Base-by-base conservation (phyloP, 1,284 basidiomycete species). In the Apiotrichum sp. region DNA sequence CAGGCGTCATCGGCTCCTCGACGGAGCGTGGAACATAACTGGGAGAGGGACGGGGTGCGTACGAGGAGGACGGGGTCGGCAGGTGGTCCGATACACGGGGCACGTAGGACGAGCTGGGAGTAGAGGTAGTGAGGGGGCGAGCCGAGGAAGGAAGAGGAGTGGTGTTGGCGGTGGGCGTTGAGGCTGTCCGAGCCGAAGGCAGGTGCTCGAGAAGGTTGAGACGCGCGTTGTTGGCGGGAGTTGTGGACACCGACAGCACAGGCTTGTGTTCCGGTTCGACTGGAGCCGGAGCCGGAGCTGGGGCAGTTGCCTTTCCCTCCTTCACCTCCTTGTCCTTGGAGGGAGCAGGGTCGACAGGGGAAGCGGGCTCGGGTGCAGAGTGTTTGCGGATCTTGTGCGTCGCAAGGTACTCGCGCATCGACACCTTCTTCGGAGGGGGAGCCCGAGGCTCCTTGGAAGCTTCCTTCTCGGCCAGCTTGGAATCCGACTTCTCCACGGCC, bases 361-460 rank as follows among this genome's bases (percentile, higher is more conserved):
- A 3, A 4, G 53, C 22, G 8, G 41, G 39, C 38, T 53, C 46
- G n/a, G 53, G 32, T 2, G 61, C 49, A 11, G 50, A 50, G 42
- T 62, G 53, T 56, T 69, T 70, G 54, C 66, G 60, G 39, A 71
- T 65, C 61, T 68, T 71, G 53, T 67, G 62, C 29, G 47, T 68
- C 46, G 68, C 69, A 39, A 74, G 56, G 50, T 70, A 74, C 40
- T 74, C 72, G 16, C 62, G 57, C n/a, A 73, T 55, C 3, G 66
- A 65, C 7, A 73, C 65, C 55, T 70, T 70, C 64, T 70, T 70
- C 22, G 65, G 65, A 11, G 43, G 39, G 13, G 56, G 42, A 8
- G 36, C 14, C 32, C 53, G 63, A 14, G 56, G 63, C 42, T 57
- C 62, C 29, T 53, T 59, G n/a, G 47, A 34, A 34, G 55, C 1